Conservation (phyloP, 305 asterid genomes). For the Fraxinus albicans region DNA sequence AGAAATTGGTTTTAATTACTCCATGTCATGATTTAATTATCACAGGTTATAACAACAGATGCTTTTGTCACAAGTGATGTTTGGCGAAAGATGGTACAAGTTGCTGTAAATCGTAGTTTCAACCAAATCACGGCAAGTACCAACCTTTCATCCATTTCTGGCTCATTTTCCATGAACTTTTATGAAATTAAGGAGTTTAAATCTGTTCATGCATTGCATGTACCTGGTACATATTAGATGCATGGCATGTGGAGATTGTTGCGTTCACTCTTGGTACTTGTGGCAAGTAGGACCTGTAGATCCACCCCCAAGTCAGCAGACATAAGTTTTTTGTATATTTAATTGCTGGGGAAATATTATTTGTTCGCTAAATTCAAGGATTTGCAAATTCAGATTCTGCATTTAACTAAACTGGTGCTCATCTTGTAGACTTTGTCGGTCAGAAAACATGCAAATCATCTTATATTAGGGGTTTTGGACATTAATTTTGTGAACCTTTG, state of each 20-base stretch:
- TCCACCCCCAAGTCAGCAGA: not conserved
- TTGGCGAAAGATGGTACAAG: conserved; percentile 90
- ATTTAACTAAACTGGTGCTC: not conserved
- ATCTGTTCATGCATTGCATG: conserved; percentile 1
- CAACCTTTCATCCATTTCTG: conserved; percentile 16
- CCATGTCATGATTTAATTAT: conserved; percentile 22
- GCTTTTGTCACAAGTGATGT: conserved; percentile 75
- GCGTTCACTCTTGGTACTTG: not conserved
- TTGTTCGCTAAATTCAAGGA: not conserved
- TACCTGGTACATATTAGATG: not conserved
- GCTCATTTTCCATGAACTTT: not conserved
- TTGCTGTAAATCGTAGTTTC: conserved; percentile 89
- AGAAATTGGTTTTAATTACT: conserved; percentile 14
- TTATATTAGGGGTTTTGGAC: not conserved
- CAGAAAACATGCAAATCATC: not conserved
- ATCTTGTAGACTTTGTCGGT: not conserved
- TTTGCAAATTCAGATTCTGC: not conserved
- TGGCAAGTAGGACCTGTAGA: not conserved
- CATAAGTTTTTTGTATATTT: not conserved
- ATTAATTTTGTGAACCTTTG: not conserved
- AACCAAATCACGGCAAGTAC: conserved; percentile 91
- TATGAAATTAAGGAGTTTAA: not conserved
- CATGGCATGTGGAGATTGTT: conserved; percentile 5
- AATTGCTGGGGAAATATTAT: not conserved
- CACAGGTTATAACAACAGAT: conserved; percentile 92